Percentiles rank a stretch among this genome's conserved stretches.
These are phyloP conservation scores for Penicillium sp. DNA, from an alignment of 2,329 filamentous ascomycete species.

Conservation along the genomic window DNA sequence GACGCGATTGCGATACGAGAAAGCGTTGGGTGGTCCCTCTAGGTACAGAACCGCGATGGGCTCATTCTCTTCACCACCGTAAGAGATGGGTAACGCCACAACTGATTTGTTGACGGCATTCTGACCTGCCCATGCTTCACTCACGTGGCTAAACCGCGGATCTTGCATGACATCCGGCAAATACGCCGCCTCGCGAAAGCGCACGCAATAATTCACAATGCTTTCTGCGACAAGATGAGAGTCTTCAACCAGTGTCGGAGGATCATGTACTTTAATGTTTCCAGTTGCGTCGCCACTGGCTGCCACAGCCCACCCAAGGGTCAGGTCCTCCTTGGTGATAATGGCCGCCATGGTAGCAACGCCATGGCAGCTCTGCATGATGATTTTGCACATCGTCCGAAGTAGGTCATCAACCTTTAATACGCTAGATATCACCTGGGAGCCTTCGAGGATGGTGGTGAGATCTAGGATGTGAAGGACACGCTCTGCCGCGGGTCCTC, in stretches of 20 bases:
- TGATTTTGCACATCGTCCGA: background rate
- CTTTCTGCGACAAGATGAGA: background rate
- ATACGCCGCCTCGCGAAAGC: constrained; percentile 1
- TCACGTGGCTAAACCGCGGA: constrained; percentile 1
- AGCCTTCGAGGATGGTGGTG: constrained; percentile 2
- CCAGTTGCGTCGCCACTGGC: background rate
- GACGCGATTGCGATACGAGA: constrained; percentile 2
- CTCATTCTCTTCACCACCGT: background rate
- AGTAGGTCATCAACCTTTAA: background rate
- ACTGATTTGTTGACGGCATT: background rate
- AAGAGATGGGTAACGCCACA: constrained; percentile 1
- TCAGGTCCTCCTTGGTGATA: background rate
- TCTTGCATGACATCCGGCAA: background rate
- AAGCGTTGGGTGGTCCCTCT: background rate
- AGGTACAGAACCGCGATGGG: background rate
- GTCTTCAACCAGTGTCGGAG: background rate
- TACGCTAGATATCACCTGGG: constrained; percentile 1
- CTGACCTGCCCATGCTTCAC: background rate
- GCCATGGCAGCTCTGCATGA: background rate
- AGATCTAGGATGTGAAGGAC: background rate
- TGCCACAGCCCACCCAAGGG: background rate
- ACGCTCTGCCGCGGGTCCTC: background rate
- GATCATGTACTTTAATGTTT: background rate
- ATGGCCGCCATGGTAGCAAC: background rate
- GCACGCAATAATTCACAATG: constrained; percentile 2